A percentile compares a stretch with the other conserved stretches of the same genome.
These are phyloP conservation scores for Boletellus sp. DNA, from an alignment of 768 basidiomycete species.

Conservation along the genomic window DNA sequence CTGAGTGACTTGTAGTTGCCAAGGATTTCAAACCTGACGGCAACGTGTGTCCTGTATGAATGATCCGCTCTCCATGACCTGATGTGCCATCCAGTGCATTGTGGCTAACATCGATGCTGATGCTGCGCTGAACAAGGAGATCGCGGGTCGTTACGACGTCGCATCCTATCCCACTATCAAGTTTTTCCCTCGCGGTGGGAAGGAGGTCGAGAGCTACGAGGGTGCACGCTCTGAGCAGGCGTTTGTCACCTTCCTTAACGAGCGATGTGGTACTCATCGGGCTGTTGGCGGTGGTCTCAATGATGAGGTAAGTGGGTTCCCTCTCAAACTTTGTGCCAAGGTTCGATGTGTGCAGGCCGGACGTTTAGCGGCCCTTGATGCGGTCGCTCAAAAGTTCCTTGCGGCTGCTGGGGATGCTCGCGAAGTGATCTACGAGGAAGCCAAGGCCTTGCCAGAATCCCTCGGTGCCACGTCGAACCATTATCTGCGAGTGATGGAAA, in stretches of 20 bases:
- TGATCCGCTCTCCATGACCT: neutral
- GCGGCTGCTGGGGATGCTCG: slow-evolving; percentile 53
- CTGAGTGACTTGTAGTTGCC: slow-evolving; percentile 50
- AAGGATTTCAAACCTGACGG: slow-evolving; percentile 72
- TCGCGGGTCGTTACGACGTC: slow-evolving; percentile 72
- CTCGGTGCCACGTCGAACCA: slow-evolving; percentile 59
- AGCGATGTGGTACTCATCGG: slow-evolving; percentile 83
- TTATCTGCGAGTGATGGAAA: slow-evolving; percentile 90
- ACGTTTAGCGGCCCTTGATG: slow-evolving; percentile 72
- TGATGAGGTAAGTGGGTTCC: slow-evolving; percentile 46
- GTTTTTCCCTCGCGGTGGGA: slow-evolving; percentile 79
- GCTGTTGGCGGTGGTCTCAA: slow-evolving; percentile 78
- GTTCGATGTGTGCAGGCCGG: slow-evolving; percentile 59
- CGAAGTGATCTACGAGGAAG: slow-evolving; percentile 62
- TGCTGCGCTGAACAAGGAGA: slow-evolving; percentile 67
- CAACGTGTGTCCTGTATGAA: slow-evolving; percentile 45
- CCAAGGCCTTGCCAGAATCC: slow-evolving; percentile 45
- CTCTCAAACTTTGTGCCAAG: neutral
- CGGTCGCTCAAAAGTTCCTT: slow-evolving; percentile 73
- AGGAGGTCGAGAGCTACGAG: slow-evolving; percentile 63
- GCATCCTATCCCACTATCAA: slow-evolving; percentile 89
- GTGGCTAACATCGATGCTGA: slow-evolving; percentile 92
- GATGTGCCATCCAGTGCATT: slow-evolving; percentile 56
- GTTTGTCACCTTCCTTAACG: slow-evolving; percentile 76
- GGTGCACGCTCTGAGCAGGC: slow-evolving; percentile 69